Percentiles rank a stretch among this genome's conserved stretches.
These are phyloP conservation scores for Pugionium cornutum DNA, from an alignment of 345 rosid genomes.

Conservation along the genomic window DNA sequence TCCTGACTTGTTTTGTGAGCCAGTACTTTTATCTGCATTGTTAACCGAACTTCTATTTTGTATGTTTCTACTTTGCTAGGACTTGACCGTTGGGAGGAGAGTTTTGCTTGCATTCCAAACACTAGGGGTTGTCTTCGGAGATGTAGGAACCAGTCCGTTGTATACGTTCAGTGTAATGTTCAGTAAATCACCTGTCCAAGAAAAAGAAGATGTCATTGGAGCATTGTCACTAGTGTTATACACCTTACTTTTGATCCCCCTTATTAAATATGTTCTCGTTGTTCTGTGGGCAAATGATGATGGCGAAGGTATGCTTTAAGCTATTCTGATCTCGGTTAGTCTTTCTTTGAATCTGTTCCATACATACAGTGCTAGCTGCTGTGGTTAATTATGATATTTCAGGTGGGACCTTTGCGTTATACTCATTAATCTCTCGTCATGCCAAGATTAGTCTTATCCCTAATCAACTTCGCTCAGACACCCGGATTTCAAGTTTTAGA, in stretches of 20 bases:
- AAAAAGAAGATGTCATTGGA: conserved; percentile 85
- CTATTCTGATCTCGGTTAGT: conserved; percentile 16
- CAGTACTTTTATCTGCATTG: neutral
- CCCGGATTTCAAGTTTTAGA: conserved; percentile 95
- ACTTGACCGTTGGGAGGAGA: conserved; percentile 69
- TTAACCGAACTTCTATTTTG: conserved; percentile 19
- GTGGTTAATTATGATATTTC: conserved; percentile 24
- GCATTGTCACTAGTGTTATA: conserved; percentile 89
- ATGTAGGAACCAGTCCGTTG: conserved; percentile 97
- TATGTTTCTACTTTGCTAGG: conserved; percentile 52
- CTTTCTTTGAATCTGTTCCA: neutral
- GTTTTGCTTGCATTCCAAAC: conserved; percentile 88
- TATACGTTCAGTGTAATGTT: conserved; percentile 96
- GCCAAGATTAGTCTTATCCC: conserved; percentile 97
- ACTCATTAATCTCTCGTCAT: conserved; percentile 92
- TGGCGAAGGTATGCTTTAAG: conserved; percentile 76
- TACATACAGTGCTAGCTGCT: neutral
- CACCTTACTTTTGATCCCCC: conserved; percentile 84
- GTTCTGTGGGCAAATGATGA: conserved; percentile 99
- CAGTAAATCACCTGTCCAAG: conserved; percentile 77
- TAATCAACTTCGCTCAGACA: conserved; percentile 95
- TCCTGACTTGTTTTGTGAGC: conserved; percentile 14
- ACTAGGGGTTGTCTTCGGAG: conserved; percentile 96
- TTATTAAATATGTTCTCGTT: conserved; percentile 88
- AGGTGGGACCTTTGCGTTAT: conserved; percentile 99